Evolutionary conservation across 176 grass and related monocot genomes (phyloP).

Genomic region (Phragmites australis): DNA sequence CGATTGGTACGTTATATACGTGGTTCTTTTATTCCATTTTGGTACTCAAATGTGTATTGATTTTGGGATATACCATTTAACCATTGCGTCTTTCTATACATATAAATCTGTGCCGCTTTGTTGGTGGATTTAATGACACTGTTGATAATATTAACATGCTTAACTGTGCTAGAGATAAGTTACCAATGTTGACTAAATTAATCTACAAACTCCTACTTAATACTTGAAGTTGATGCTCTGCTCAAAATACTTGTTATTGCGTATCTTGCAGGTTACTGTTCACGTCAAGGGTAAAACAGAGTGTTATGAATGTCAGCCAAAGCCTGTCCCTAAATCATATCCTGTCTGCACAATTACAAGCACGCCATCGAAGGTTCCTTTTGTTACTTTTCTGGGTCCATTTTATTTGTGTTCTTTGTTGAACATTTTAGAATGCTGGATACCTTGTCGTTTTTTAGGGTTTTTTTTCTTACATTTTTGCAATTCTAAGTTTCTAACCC

Average conservation of each 20-base stretch:
- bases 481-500: neutral
- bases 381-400: neutral
- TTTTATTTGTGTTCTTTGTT: neutral
- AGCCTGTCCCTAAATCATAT: slow-evolving; percentile 86
- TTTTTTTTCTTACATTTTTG: slow-evolving; percentile 1
- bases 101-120: neutral
- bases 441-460: neutral
- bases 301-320: slow-evolving; percentile 97
- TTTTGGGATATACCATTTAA: neutral
- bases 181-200: neutral
- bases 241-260: slow-evolving; percentile 31
- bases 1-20: neutral
- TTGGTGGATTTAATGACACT: neutral
- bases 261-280: slow-evolving; percentile 79
- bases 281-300: slow-evolving; percentile 98
- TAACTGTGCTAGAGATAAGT: neutral
- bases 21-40: neutral
- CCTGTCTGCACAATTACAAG: slow-evolving; percentile 99
- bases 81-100: neutral
- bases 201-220: neutral
- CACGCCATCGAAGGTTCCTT: slow-evolving; percentile 90
- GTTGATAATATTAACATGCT: neutral
- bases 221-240: neutral
- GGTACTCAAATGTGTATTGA: neutral
- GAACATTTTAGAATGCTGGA: neutral